These are phyloP conservation scores for Xylaria polymorpha DNA, from an alignment of 2,329 filamentous ascomycete species.

Conservation along the genomic window DNA sequence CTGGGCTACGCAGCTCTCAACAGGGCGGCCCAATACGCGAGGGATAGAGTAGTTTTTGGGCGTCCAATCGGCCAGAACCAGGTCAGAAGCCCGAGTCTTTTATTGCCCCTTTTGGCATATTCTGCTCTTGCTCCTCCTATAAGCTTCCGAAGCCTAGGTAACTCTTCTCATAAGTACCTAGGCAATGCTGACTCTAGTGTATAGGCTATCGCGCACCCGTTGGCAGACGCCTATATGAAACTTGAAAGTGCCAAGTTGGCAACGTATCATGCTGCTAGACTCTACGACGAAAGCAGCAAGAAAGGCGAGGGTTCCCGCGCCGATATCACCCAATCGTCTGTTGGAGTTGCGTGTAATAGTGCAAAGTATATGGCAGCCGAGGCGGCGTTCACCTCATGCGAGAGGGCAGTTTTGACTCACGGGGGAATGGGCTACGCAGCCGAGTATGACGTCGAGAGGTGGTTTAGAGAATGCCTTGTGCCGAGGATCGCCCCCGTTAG, in stretches of 20 bases:
- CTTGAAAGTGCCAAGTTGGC: conserved; percentile 74
- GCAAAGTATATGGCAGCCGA: conserved; percentile 78
- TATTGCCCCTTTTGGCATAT: too few relatives aligned
- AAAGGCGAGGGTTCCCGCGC: neutral
- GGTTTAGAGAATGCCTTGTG: conserved; percentile 72
- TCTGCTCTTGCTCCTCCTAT: too few relatives aligned
- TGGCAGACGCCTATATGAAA: conserved; percentile 73
- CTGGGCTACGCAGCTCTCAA: conserved; percentile 78
- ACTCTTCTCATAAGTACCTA: too few relatives aligned
- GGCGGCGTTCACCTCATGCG: conserved; percentile 71
- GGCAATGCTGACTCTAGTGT: too few relatives aligned
- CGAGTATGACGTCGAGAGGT: conserved; percentile 74
- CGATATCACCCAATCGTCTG: neutral
- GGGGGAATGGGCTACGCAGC: conserved; percentile 75
- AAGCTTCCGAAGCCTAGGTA: too few relatives aligned
- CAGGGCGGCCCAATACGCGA: conserved; percentile 73
- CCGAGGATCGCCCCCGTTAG: conserved; percentile 74
- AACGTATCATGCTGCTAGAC: conserved; percentile 71
- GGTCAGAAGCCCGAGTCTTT: conserved; percentile 40
- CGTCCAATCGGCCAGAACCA: conserved; percentile 75
- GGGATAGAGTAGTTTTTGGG: conserved; percentile 73
- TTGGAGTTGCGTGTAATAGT: conserved; percentile 50
- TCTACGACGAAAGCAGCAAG: conserved; percentile 62
- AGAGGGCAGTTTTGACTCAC: conserved; percentile 68
- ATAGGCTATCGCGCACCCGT: conserved; percentile 67